Base-by-base conservation (phyloP, 2,329 filamentous ascomycete species). In the Fusarium nodosum region DNA sequence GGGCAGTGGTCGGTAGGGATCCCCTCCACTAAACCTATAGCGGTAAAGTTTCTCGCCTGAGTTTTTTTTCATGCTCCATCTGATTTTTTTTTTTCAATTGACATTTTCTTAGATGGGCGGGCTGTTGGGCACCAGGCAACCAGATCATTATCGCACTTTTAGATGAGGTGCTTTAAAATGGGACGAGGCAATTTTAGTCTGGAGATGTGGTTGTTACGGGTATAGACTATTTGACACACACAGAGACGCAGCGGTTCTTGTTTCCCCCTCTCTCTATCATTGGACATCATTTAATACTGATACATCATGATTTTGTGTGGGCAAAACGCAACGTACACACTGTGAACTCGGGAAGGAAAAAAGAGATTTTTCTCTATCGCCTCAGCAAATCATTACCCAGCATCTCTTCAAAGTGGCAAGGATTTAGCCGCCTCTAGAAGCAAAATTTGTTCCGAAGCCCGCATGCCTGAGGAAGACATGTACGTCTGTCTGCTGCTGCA, bases 31-130 rank as follows among this genome's bases (percentile, higher is more conserved):
- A 77, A 64, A 10, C 71, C 56, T 20, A 34, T 64, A 54, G 44
- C 9, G 56, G 72, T 30, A 55, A 66, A 45, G 74, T 41, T 39
- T 3, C 56, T 76, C 72, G 73, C 75, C 74, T 76, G 75, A 76
- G 66, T 74, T 76, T 76, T 73, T 75, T 76, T 74, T 69, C 60
- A 65, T 36, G 65, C 67, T 62, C 71, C 69, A 67, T 63, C 69
- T 31, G 57, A 60, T 66, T 68, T 68, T 64, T 71, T 64, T 71
- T 44, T 56, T 34, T 34, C 48, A n/a, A 39, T 20, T 8, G 11
- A 39, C 36, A 15, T 38, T 45, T 57, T 55, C 45, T 56, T 24
- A 39, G 47, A 34, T 34, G n/a, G 28, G 28, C 10, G 1, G 28
- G 36, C 12, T 8, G n/a, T 20, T 20, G 12, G 36, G n/a, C n/a